Evolutionary conservation across 2,329 filamentous ascomycete genomes (phyloP).

Genomic region (Huntiella moniliformis): DNA sequence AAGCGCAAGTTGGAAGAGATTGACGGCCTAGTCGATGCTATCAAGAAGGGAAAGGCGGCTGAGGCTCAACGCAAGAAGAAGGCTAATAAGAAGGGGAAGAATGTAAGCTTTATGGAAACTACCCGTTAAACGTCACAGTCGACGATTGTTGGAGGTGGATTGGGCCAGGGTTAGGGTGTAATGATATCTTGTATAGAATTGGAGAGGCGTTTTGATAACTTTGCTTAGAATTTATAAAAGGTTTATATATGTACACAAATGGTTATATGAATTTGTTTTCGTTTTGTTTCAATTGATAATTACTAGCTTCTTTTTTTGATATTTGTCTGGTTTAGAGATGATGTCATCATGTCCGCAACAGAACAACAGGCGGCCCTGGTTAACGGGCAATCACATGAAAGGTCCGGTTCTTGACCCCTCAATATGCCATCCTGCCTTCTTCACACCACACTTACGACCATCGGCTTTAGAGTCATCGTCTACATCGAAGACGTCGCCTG

Average conservation of each 20-base stretch:
- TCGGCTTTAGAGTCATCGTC: not conserved
- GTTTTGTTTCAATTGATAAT: too few species aligned
- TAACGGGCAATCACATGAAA: too few species aligned
- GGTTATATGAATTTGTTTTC: not conserved
- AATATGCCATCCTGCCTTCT: conserved; percentile 9
- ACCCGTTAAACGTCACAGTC: too few species aligned
- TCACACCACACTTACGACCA: conserved; percentile 2
- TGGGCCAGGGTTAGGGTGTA: too few species aligned
- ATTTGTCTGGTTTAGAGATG: too few species aligned
- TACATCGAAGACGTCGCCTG: not conserved
- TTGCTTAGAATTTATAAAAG: not conserved
- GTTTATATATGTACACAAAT: not conserved
- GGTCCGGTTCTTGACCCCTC: conserved; percentile 5
- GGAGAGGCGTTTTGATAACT: not conserved
- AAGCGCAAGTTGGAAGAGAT: conserved; percentile 19
- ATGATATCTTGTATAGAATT: not conserved
- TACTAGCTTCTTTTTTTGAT: too few species aligned
- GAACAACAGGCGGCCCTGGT: too few species aligned
- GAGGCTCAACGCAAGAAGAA: conserved; percentile 18
- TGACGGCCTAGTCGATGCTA: conserved; percentile 21
- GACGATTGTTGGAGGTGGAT: too few species aligned
- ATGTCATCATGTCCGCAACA: too few species aligned
- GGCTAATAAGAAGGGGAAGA: conserved; percentile 17
- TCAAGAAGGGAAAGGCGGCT: conserved; percentile 20
- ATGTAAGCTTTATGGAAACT: conserved; percentile 9